phyloP scores from a whole-genome alignment of 768 basidiomycete species.

The Porpolomopsis calyptriformis region DNA sequence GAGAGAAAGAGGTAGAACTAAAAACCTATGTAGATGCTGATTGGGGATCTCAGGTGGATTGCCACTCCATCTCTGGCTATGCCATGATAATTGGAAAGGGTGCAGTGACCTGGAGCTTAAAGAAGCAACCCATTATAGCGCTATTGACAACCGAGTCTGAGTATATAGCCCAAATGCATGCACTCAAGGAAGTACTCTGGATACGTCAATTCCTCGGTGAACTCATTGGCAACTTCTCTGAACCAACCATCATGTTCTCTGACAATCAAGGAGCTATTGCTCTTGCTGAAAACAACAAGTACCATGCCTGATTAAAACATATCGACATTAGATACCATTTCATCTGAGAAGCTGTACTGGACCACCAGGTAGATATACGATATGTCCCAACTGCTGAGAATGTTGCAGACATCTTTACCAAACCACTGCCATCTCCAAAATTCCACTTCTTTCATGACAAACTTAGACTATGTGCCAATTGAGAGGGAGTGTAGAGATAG shows the following conservation, averaged over 20 bases:
- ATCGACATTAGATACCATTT: constrained; percentile 24
- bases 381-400: constrained; percentile 16
- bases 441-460: constrained; percentile 7
- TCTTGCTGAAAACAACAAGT: constrained; percentile 16
- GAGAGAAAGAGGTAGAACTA: not conserved
- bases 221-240: constrained; percentile 2
- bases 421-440: constrained; percentile 11
- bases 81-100: constrained; percentile 17
- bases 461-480: constrained; percentile 4
- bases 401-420: constrained; percentile 22
- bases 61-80: constrained; percentile 19
- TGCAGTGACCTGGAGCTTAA: constrained; percentile 18
- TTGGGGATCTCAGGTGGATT: constrained; percentile 8
- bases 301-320: constrained; percentile 23
- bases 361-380: constrained; percentile 7
- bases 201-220: constrained; percentile 16
- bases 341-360: constrained; percentile 15
- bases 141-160: constrained; percentile 12
- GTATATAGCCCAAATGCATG: constrained; percentile 12
- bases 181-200: constrained; percentile 16
- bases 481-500: constrained; percentile 9
- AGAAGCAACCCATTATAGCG: constrained; percentile 14
- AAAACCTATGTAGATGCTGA: constrained; percentile 10
- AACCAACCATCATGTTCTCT: constrained; percentile 5
- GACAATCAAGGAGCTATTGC: constrained; percentile 14